These are phyloP conservation scores for Kitagawia praeruptora DNA, from an alignment of 129 eudicot species.

Conservation along the genomic window DNA sequence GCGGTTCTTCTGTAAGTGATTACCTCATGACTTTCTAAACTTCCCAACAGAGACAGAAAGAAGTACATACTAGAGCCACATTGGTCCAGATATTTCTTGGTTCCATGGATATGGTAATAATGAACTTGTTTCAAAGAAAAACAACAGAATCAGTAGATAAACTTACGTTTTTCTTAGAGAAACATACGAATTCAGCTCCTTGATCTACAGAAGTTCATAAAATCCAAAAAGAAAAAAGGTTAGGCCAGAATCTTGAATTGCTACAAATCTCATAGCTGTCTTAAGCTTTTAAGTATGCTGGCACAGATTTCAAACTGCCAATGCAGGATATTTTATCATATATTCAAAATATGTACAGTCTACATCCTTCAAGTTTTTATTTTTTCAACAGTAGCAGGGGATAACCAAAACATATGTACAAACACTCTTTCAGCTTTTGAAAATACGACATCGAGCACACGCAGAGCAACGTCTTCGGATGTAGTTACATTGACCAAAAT, in stretches of 20 bases:
- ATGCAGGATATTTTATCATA: background rate
- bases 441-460: background rate
- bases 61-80: background rate
- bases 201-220: constrained; percentile 54
- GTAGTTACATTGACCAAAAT: background rate
- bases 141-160: background rate
- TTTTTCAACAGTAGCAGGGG: background rate
- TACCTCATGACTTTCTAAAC: background rate
- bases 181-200: constrained; percentile 90
- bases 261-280: background rate
- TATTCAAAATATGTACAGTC: background rate
- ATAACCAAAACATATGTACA: background rate
- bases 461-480: background rate
- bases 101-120: background rate
- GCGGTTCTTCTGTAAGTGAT: background rate
- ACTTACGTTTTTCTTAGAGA: constrained; percentile 96
- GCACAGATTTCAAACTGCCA: background rate
- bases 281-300: background rate
- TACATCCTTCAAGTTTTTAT: background rate
- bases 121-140: background rate
- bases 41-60: background rate
- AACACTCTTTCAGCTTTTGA: background rate
- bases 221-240: constrained; percentile 6
- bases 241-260: background rate
- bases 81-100: background rate